Conservation (phyloP, 768 basidiomycete species). For the Boletus vermiculosoides region DNA sequence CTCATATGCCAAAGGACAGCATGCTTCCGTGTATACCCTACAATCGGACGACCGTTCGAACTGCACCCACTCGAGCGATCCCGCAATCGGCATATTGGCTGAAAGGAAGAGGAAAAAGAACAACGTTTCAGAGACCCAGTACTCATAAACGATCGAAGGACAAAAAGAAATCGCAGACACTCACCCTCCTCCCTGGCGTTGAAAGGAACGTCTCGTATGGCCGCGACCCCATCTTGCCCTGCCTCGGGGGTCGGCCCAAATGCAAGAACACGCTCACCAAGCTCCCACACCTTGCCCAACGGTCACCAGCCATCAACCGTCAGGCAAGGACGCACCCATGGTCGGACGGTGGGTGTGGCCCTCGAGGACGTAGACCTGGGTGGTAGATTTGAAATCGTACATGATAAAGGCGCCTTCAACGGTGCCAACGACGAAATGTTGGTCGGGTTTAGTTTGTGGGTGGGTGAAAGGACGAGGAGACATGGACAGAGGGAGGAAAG, state of each 20-base stretch:
- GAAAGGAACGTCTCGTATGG: slow-evolving; percentile 74
- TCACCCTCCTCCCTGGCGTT: slow-evolving; percentile 52
- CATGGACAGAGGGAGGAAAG: too few relatives aligned
- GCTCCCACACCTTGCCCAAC: slow-evolving; percentile 82
- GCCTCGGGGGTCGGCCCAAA: slow-evolving; percentile 86
- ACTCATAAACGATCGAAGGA: too few relatives aligned
- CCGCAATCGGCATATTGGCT: slow-evolving; percentile 28
- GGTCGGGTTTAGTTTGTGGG: slow-evolving; percentile 40
- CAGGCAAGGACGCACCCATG: too few relatives aligned
- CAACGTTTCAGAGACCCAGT: too few relatives aligned
- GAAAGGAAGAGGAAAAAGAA: neutral
- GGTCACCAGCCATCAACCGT: too few relatives aligned
- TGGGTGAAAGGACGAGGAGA: too few relatives aligned
- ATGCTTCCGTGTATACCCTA: too few relatives aligned
- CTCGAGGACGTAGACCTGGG: slow-evolving; percentile 90
- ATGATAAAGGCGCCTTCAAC: slow-evolving; percentile 91
- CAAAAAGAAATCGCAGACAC: slow-evolving; percentile 17
- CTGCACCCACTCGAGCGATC: too few relatives aligned
- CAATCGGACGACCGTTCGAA: too few relatives aligned
- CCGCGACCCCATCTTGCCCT: slow-evolving; percentile 78
- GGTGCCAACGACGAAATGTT: slow-evolving; percentile 89
- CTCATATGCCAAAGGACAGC: too few relatives aligned
- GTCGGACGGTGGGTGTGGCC: slow-evolving; percentile 62
- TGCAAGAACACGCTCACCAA: slow-evolving; percentile 80
- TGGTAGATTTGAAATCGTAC: slow-evolving; percentile 96